Percentiles rank a stretch among this genome's conserved stretches.
phyloP scores from a whole-genome alignment of 148 eudicot genomes.

The Silene conica region DNA sequence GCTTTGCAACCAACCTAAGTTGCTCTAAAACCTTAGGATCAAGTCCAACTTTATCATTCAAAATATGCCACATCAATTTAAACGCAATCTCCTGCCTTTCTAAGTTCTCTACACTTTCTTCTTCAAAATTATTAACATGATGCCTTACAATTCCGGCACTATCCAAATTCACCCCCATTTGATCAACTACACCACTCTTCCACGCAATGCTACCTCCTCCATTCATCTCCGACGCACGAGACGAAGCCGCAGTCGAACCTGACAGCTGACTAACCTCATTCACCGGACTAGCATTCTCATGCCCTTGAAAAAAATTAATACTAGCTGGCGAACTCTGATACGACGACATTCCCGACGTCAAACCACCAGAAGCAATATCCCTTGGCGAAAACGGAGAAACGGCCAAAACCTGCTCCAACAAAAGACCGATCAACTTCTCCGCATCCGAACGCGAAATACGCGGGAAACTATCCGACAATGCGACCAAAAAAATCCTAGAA shows the following conservation, averaged over 20 bases:
- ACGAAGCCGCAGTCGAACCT: conserved; percentile 42
- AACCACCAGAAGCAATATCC: conserved; percentile 23
- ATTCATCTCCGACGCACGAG: conserved; percentile 46
- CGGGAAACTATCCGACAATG: conserved; percentile 59
- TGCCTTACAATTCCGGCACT: conserved; percentile 36
- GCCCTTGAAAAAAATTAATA: conserved; percentile 36
- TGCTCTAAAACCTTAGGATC: conserved; percentile 68
- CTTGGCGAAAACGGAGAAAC: conserved; percentile 40
- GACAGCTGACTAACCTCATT: conserved; percentile 44
- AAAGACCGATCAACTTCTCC: conserved; percentile 41
- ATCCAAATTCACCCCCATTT: conserved; percentile 15
- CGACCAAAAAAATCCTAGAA: conserved; percentile 55
- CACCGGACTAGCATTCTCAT: conserved; percentile 41
- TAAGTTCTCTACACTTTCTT: conserved; percentile 67
- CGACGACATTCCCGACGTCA: conserved; percentile 44
- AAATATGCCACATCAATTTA: conserved; percentile 53
- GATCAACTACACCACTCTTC: conserved; percentile 32
- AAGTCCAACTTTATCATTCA: conserved; percentile 49
- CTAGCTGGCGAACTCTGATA: conserved; percentile 73
- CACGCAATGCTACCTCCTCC: conserved; percentile 42
- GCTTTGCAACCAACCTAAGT: conserved; percentile 61
- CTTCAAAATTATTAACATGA: conserved; percentile 56
- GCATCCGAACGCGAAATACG: conserved; percentile 45
- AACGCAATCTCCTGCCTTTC: conserved; percentile 76
- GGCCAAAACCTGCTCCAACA: conserved; percentile 51